phyloP scores from a whole-genome alignment of 2,329 filamentous ascomycete genomes.

The Furcasterigmium sp. region DNA sequence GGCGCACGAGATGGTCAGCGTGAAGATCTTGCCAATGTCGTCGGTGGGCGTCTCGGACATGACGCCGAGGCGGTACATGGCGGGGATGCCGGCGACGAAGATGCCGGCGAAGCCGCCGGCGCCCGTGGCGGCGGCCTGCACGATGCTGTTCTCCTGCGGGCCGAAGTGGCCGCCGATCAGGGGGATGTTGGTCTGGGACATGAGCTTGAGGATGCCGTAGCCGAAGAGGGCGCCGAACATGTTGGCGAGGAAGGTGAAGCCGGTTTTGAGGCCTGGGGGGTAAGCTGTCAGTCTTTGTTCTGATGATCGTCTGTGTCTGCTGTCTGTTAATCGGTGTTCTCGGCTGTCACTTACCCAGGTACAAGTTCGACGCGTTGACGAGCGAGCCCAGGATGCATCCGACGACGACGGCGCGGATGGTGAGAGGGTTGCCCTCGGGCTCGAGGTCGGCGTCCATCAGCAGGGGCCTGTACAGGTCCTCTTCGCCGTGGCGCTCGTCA shows the following conservation, averaged over 20 bases:
- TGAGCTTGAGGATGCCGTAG: conserved; percentile 50
- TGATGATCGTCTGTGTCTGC: neutral
- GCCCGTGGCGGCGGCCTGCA: conserved; percentile 55
- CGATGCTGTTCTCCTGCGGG: conserved; percentile 58
- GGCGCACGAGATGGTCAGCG: conserved; percentile 53
- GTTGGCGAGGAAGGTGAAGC: conserved; percentile 42
- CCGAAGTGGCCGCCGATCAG: conserved; percentile 50
- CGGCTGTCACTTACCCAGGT: conserved; percentile 39
- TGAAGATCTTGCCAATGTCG: conserved; percentile 54
- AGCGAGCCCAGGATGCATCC: conserved; percentile 52
- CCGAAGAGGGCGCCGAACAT: conserved; percentile 54
- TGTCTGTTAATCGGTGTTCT: too few relatives aligned
- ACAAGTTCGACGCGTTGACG: conserved; percentile 58
- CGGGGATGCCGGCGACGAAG: conserved; percentile 55
- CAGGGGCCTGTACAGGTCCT: conserved; percentile 34
- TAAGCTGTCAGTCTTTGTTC: too few relatives aligned
- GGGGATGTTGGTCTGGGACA: conserved; percentile 44
- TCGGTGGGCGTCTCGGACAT: conserved; percentile 41
- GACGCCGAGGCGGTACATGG: conserved; percentile 51
- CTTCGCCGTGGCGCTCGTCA: conserved; percentile 20
- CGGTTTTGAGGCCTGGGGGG: conserved; percentile 41
- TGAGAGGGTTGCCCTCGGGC: conserved; percentile 44
- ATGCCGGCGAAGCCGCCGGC: conserved; percentile 52
- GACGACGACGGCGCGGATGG: conserved; percentile 47
- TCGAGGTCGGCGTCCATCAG: conserved; percentile 26